phyloP scores from a whole-genome alignment of 2,329 filamentous ascomycete genomes.

The Beauveria varroae region DNA sequence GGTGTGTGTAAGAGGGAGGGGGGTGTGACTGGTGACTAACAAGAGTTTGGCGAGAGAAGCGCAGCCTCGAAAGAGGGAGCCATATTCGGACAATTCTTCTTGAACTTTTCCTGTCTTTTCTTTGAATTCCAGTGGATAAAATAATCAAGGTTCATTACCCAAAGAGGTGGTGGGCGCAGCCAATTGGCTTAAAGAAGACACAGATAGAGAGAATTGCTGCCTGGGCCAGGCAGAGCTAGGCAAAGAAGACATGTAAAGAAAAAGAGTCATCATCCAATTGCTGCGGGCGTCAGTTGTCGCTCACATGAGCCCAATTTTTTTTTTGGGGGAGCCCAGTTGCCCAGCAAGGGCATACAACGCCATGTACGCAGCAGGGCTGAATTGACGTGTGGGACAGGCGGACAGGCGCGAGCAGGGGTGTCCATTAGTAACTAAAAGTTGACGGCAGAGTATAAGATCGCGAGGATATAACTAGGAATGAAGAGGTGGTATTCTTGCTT shows the following conservation, averaged over 20 bases:
- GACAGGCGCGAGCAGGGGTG: not conserved
- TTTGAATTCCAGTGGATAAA: no score
- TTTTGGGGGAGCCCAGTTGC: not conserved
- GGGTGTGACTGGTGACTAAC: constrained; percentile 8
- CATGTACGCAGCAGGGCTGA: constrained; percentile 6
- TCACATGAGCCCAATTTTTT: not conserved
- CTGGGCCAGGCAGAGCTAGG: not conserved
- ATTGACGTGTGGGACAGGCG: constrained; percentile 4
- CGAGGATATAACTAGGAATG: not conserved
- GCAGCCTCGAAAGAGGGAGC: not conserved
- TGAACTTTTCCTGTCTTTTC: not conserved
- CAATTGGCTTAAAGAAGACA: not conserved
- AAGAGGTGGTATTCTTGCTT: no score
- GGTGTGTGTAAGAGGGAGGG: not conserved
- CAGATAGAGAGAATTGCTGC: not conserved
- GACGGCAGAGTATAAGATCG: no score
- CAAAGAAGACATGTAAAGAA: not conserved
- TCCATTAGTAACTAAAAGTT: no score
- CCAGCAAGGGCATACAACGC: not conserved
- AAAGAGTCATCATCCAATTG: not conserved
- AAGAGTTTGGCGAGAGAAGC: not conserved
- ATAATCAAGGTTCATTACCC: no score
- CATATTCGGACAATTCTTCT: not conserved
- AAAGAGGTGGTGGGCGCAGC: not conserved
- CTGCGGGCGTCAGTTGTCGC: not conserved